Evolutionary conservation across 2,329 filamentous ascomycete genomes (phyloP).

Genomic region (Xylariomycetidae sp.): DNA sequence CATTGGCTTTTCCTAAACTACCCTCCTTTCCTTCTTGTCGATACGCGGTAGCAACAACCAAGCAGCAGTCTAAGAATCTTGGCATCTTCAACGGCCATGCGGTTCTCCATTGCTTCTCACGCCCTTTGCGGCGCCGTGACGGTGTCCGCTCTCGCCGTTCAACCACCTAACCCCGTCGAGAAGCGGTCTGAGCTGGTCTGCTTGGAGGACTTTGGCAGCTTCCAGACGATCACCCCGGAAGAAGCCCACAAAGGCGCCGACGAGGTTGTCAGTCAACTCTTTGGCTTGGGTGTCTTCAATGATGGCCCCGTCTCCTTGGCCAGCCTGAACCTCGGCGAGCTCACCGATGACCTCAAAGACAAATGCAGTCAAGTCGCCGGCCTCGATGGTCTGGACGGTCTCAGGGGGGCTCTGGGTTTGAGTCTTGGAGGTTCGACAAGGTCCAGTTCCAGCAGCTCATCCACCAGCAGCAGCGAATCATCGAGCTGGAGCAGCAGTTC

Average conservation of each 20-base stretch:
- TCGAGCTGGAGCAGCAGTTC: background rate
- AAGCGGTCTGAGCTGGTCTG: conserved; percentile 18
- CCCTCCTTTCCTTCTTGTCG: no score
- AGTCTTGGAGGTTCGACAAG: no score
- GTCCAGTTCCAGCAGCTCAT: background rate
- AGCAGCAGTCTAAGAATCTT: no score
- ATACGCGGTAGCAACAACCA: no score
- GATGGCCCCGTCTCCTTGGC: conserved; percentile 10
- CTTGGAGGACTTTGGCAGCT: conserved; percentile 20
- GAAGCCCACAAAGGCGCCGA: conserved; percentile 16
- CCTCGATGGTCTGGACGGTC: conserved; percentile 1
- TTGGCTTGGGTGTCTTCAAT: conserved; percentile 12
- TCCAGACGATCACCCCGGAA: conserved; percentile 23
- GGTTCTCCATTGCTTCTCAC: conserved; percentile 19
- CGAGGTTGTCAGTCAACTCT: conserved; percentile 10
- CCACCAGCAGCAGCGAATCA: no score
- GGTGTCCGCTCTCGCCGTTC: conserved; percentile 20
- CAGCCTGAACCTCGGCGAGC: conserved; percentile 8
- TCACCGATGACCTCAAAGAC: conserved; percentile 8
- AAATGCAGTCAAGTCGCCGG: conserved; percentile 2
- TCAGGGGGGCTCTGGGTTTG: no score
- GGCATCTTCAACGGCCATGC: conserved; percentile 18
- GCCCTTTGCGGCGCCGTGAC: conserved; percentile 21
- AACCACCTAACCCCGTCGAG: conserved; percentile 5
- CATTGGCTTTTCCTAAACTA: no score